A percentile compares a stretch with the other conserved stretches of the same genome.
These are phyloP conservation scores for Botryotinia calthae DNA, from an alignment of 2,329 filamentous ascomycete genomes.

Conservation along the genomic window DNA sequence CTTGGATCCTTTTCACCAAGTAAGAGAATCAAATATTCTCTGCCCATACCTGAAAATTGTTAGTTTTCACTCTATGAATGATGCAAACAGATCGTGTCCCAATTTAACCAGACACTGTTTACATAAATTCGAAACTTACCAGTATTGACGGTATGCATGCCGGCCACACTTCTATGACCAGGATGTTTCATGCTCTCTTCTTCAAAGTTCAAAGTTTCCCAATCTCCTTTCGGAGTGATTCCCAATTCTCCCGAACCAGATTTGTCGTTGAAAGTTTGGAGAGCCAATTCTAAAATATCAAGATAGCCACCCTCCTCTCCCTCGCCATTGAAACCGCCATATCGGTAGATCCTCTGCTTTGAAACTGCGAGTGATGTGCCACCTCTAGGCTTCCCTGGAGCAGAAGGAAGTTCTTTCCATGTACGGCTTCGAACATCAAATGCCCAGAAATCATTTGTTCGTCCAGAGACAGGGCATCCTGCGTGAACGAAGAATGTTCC, in stretches of 20 bases:
- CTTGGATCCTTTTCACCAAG: slow-evolving; percentile 57
- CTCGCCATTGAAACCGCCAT: slow-evolving; percentile 75
- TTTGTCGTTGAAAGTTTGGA: slow-evolving; percentile 55
- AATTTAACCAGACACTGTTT: neutral
- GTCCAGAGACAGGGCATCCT: slow-evolving; percentile 62
- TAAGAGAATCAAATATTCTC: slow-evolving; percentile 60
- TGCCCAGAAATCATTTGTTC: slow-evolving; percentile 70
- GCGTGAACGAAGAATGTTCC: slow-evolving; percentile 75
- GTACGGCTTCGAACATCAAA: slow-evolving; percentile 63
- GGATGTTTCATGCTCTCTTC: slow-evolving; percentile 50
- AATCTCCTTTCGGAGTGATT: slow-evolving; percentile 50
- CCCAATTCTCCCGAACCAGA: slow-evolving; percentile 49
- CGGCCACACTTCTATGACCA: slow-evolving; percentile 51
- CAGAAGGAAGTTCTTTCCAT: slow-evolving; percentile 67
- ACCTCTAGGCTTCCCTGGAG: slow-evolving; percentile 64
- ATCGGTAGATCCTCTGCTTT: slow-evolving; percentile 67
- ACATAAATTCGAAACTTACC: slow-evolving; percentile 36
- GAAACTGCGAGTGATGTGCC: slow-evolving; percentile 66
- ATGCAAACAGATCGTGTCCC: neutral
- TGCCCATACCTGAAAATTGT: slow-evolving; percentile 43
- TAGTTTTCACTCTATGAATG: neutral
- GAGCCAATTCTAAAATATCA: slow-evolving; percentile 60
- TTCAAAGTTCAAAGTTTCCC: slow-evolving; percentile 51
- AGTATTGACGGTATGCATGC: slow-evolving; percentile 55
- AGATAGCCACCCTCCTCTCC: slow-evolving; percentile 68